Base-by-base conservation (phyloP, 495 filamentous ascomycete species). In the Astrocystis sublimbata region DNA sequence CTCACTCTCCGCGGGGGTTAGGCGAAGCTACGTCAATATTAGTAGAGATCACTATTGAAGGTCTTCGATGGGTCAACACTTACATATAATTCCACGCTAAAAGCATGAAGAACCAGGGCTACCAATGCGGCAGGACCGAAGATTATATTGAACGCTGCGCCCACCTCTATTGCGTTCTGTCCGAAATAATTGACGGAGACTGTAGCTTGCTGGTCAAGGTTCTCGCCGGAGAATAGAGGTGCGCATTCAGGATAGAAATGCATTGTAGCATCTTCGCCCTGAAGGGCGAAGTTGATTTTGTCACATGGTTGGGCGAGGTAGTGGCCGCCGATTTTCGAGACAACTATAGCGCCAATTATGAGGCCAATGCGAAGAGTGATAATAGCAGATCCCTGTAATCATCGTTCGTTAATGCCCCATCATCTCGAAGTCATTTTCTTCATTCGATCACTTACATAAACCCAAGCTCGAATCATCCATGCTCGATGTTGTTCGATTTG, bases 401-500 rank as follows among this genome's bases (percentile, higher is more conserved):
- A 3, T 12, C 31, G 10, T 1, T 15, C 15, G 26, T 60, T 50
- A 65, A 43, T 33, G 62, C n/a, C 21, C 23, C 36, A 36, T 15
- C n/a, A n/a, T 26, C 24, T 43, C n/a, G 26, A n/a, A 10, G 47
- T 13, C 24, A 31, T 33, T 36, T 10, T 24, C n/a, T 36, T 42
- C 0, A 33, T 31, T 3, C 9, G 30, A 47, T 8, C 26, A 63
- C 73, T 56, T 62, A 74, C 70, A 60, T 78, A 82, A 63, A 78
- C 71, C 76, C 76, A 76, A 6, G 79, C 67, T 13, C 84, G 68
- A 24, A 86, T 65, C 81, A 83, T 85, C 81, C 81, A 86, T 9
- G 76, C 75, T 2, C 83, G 73, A 60, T 86, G 84, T 64, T 85
- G 74, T 23, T 84, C 81, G 56, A 86, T 82, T 61, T 83, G 81